These are phyloP conservation scores for Candida montana DNA, from an alignment of 805 yeast species.

Conservation along the genomic window DNA sequence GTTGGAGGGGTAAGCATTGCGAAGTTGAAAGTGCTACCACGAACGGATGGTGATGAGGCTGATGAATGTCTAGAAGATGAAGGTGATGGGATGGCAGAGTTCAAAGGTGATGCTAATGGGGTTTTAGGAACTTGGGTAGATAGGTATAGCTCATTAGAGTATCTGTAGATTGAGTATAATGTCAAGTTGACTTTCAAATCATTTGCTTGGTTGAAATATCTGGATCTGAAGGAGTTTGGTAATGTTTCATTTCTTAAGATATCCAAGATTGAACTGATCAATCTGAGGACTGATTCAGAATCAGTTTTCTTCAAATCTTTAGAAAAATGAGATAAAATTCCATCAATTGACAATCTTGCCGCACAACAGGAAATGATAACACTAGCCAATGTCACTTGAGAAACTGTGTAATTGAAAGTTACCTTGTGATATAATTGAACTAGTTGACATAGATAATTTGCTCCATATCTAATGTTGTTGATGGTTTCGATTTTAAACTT, in stretches of 20 bases:
- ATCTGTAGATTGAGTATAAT: slow-evolving; percentile 12
- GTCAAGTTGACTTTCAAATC: slow-evolving; percentile 14
- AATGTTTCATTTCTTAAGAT: slow-evolving; percentile 14
- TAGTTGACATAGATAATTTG: slow-evolving; percentile 61
- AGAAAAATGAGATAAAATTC: slow-evolving; percentile 19
- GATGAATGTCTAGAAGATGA: slow-evolving; percentile 4
- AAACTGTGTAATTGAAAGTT: slow-evolving; percentile 43
- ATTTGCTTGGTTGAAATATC: slow-evolving; percentile 34
- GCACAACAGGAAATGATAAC: slow-evolving; percentile 39
- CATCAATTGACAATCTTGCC: slow-evolving; percentile 30
- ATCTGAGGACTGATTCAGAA: slow-evolving; percentile 10
- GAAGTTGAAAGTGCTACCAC: not conserved
- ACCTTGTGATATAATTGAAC: slow-evolving; percentile 57
- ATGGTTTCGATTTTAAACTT: slow-evolving; percentile 26
- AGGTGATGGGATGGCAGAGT: slow-evolving; percentile 6
- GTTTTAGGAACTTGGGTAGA: slow-evolving; percentile 17
- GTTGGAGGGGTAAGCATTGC: slow-evolving; percentile 10
- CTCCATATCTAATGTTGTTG: slow-evolving; percentile 47
- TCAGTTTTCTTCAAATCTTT: slow-evolving; percentile 15
- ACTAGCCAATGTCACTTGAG: slow-evolving; percentile 48
- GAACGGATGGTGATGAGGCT: not conserved
- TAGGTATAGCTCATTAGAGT: slow-evolving; percentile 22
- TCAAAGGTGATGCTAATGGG: slow-evolving; percentile 15
- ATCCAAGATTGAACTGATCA: slow-evolving; percentile 20
- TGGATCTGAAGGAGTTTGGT: slow-evolving; percentile 41